phyloP scores from a whole-genome alignment of 176 grass and related monocot species.

The Elymus sibiricus region DNA sequence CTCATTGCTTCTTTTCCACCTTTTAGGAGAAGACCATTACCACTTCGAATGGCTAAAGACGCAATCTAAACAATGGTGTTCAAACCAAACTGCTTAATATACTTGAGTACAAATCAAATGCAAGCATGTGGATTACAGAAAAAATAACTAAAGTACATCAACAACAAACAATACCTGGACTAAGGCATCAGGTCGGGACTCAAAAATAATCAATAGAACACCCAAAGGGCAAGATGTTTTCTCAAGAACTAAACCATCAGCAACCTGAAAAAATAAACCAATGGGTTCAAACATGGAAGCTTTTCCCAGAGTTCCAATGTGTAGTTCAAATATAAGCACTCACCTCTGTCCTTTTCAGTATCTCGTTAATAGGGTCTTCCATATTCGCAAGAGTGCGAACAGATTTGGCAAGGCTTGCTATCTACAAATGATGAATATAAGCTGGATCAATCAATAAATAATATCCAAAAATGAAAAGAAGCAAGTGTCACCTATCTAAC shows the following conservation, averaged over 20 bases:
- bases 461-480: conserved; percentile 1
- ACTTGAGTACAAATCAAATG: background rate
- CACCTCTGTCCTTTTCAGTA: conserved; percentile 80
- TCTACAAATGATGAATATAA: conserved; percentile 47
- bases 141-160: background rate
- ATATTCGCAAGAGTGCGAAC: conserved; percentile 81
- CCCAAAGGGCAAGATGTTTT: conserved; percentile 90
- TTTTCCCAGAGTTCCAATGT: conserved; percentile 6
- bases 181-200: conserved; percentile 95
- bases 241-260: conserved; percentile 75
- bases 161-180: conserved; percentile 66
- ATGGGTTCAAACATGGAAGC: conserved; percentile 1
- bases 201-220: conserved; percentile 90
- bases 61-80: conserved; percentile 60
- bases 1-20: conserved; percentile 98
- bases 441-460: conserved; percentile 4
- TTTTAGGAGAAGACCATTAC: conserved; percentile 96
- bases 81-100: conserved; percentile 5
- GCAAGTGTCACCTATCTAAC: background rate
- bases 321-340: background rate
- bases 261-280: conserved; percentile 48
- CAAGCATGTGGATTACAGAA: background rate
- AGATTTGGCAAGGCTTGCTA: conserved; percentile 83
- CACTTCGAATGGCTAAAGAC: conserved; percentile 91
- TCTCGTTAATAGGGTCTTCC: conserved; percentile 88